Evolutionary conservation across 192 early-diverging fungal genomes (phyloP).

Genomic region (Podochytrium sp.): DNA sequence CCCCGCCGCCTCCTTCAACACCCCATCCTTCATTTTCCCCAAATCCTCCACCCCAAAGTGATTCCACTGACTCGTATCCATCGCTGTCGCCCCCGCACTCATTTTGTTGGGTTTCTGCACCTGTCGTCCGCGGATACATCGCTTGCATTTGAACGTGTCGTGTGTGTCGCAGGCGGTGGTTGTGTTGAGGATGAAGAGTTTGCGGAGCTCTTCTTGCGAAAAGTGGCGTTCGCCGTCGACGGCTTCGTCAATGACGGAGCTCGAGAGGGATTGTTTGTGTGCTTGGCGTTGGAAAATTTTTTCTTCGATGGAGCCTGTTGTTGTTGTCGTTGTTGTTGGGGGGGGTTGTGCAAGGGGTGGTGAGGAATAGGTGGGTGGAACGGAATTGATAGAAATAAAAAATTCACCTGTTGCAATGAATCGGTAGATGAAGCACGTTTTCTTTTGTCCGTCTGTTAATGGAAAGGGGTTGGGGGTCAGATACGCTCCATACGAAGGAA

Average conservation of each 20-base stretch:
- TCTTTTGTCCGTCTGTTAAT: conserved; percentile 61
- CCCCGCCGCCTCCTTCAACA: conserved; percentile 45
- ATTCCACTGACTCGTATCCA: conserved; percentile 62
- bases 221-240: conserved; percentile 94
- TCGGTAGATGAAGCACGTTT: conserved; percentile 94
- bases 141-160: conserved; percentile 93
- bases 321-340: background rate
- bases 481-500: background rate
- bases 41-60: conserved; percentile 50
- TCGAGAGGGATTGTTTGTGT: conserved; percentile 78
- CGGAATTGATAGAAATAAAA: background rate
- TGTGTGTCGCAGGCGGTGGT: conserved; percentile 86
- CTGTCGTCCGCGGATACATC: conserved; percentile 88
- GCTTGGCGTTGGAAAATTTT: conserved; percentile 96
- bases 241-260: conserved; percentile 94
- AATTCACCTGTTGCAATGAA: conserved; percentile 79
- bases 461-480: background rate
- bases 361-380: background rate
- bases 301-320: conserved; percentile 90
- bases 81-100: conserved; percentile 50
- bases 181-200: conserved; percentile 87
- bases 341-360: no score
- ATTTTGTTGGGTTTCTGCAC: conserved; percentile 55
- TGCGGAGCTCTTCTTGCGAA: conserved; percentile 82
- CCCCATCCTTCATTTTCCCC: conserved; percentile 42